Evolutionary conservation across 2,329 filamentous ascomycete species (phyloP), one percentile per base, ranked within the genome.

Genomic region (Fusarium coicis): DNA sequence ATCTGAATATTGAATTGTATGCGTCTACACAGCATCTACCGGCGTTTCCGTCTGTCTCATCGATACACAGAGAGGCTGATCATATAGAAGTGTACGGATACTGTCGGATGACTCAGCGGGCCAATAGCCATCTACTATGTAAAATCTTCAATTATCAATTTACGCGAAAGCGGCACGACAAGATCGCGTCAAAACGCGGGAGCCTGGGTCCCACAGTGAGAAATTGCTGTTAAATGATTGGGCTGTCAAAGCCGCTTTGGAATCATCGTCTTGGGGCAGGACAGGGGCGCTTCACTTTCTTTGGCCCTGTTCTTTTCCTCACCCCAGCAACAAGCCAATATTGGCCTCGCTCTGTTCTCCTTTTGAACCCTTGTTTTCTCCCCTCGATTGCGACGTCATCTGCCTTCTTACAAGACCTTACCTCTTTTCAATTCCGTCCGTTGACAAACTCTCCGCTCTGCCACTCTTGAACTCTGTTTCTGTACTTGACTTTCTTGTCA

Each of bases 101-200:
- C 54, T 61, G 59, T 64, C 44, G 53, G 53, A 68, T 76, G 74
- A 77, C 66, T 76, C 68, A 69, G 63, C 59, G 28, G 32, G 40
- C 61, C 57, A 73, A 67, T 70, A 28, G 39, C 21, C 42, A 16
- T 16, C 16, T 36, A n/a, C n/a, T n/a, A n/a, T n/a, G n/a, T n/a
- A 4, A 30, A 46, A n/a, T 53, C 28, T 28, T 32, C 39, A 67
- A 59, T 62, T 37, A 21, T 34, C 66, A 78, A 75, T 81, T 78
- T 75, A 80, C 79, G 75, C 79, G 79, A 80, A 78, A 71, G 40
- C 50, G 62, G 68, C 77, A 74, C 80, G 78, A 70, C 59, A 57
- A 47, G 66, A 68, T 73, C 74, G 74, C 70, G 76, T 36, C 66
- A 50, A 55, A 37, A 65, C 67, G 52, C 66, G 67, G 26, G 34